Base-by-base conservation (phyloP, 2,329 filamentous ascomycete genomes). In the Didymella segeticola region DNA sequence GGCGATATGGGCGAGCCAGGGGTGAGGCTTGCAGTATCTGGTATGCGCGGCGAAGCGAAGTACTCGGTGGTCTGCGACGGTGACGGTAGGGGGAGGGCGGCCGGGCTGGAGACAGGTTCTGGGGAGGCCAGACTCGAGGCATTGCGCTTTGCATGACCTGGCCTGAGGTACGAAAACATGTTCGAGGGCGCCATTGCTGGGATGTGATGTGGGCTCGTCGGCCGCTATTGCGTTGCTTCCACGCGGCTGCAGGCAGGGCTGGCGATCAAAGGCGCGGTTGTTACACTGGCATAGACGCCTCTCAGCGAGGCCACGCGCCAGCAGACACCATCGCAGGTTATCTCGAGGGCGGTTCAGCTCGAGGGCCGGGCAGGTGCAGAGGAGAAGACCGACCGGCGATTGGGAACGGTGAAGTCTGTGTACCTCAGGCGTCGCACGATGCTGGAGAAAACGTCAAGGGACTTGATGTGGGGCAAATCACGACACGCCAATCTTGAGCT, bases 121-220 rank as follows among this genome's bases (percentile, higher is more conserved):
- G 73, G 71, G 11, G 70, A 70, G 34, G 66, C 66, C 34, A 71
- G 62, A 37, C 49, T 70, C 51, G 74, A 72, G 59, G 65, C 66
- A 67, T 70, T 70, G 61, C 75, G 73, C 64, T 70, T 74, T 56
- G 70, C 70, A 54, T 75, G 72, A 53, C 68, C 68, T 12, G 72
- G 70, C 43, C 75, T 63, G 17, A 76, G 69, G 59, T 75, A 74
- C 48, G 73, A 73, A 52, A 77, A 76, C 67, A 76, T 71, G 58
- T 66, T 72, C 43, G 71, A 74, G 60, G 73, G 73, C 59, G 73
- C 72, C 72, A 75, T 76, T 53, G 43, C 51, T 50, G 42, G 52
- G 38, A 47, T 47, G 47, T 43, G 45, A 43, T 30, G 33, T 52
- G 20, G 56, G 60, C 54, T 57, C 52, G 56, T 59, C 57, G 36